Percentiles rank a stretch among this genome's conserved stretches.
Conservation (phyloP, 805 yeast species). For the Blastobotrys peoriensis region DNA sequence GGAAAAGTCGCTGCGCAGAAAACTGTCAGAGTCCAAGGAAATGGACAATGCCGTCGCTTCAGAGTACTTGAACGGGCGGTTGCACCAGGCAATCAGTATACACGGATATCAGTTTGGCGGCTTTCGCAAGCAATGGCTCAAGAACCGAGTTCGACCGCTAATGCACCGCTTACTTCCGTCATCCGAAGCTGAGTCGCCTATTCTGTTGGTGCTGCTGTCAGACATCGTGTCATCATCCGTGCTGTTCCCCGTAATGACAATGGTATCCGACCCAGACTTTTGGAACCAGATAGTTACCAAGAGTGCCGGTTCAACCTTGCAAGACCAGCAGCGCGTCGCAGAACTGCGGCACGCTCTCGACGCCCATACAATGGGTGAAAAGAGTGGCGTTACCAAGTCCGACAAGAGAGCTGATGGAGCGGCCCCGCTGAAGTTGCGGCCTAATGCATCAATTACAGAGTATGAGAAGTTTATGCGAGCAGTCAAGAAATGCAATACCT, state of each 20-base stretch:
- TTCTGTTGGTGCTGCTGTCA: constrained; percentile 45
- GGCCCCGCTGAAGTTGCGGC: constrained; percentile 29
- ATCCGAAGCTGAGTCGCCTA: constrained; percentile 40
- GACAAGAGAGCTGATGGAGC: neutral
- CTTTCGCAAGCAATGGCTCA: constrained; percentile 45
- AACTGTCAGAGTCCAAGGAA: constrained; percentile 32
- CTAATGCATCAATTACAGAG: constrained; percentile 36
- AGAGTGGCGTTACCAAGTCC: neutral
- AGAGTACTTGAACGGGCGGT: constrained; percentile 42
- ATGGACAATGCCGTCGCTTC: constrained; percentile 39
- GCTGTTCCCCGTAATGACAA: constrained; percentile 42
- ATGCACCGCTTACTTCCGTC: constrained; percentile 47
- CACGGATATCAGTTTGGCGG: constrained; percentile 33
- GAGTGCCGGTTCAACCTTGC: constrained; percentile 55
- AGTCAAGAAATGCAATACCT: constrained; percentile 30
- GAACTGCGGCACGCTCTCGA: constrained; percentile 64
- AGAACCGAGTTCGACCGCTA: constrained; percentile 36
- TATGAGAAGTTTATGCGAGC: constrained; percentile 38
- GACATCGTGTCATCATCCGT: constrained; percentile 62
- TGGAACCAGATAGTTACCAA: constrained; percentile 63
- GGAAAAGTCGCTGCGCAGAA: constrained; percentile 22
- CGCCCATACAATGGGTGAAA: constrained; percentile 40
- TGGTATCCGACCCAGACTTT: constrained; percentile 66
- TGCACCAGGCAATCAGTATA: constrained; percentile 53
- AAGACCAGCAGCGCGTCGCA: constrained; percentile 69